phyloP scores from a whole-genome alignment of 2,329 filamentous ascomycete species.

The Aspergillus hiratsukae region DNA sequence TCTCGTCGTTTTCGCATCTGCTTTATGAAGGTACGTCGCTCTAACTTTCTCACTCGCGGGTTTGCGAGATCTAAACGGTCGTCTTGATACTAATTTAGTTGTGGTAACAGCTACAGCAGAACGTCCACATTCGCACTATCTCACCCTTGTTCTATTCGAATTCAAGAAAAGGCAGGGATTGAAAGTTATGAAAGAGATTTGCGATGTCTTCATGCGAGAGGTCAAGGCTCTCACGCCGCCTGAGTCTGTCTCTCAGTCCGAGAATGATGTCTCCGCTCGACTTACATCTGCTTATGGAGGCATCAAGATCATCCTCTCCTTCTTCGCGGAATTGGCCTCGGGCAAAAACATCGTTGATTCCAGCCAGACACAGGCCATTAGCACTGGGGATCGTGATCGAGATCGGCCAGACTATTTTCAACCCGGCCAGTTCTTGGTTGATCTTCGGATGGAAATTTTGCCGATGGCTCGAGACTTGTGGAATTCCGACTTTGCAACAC shows the following conservation, averaged over 20 bases:
- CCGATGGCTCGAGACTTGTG: conserved; percentile 74
- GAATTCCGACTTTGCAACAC: conserved; percentile 80
- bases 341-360: conserved; percentile 79
- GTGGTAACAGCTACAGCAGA: conserved; percentile 38
- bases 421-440: conserved; percentile 74
- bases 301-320: conserved; percentile 77
- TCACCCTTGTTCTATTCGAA: conserved; percentile 74
- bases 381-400: conserved; percentile 50
- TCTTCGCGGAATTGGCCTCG: conserved; percentile 72
- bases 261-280: conserved; percentile 39
- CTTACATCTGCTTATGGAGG: conserved; percentile 53
- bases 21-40: conserved; percentile 61
- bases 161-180: conserved; percentile 82
- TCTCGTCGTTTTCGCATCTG: conserved; percentile 73
- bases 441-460: conserved; percentile 74
- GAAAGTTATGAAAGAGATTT: conserved; percentile 65
- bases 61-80: not conserved
- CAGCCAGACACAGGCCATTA: conserved; percentile 54
- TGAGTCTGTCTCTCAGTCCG: conserved; percentile 35
- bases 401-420: conserved; percentile 58
- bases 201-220: conserved; percentile 63
- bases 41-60: conserved; percentile 1
- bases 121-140: conserved; percentile 47
- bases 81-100: conserved; percentile 3
- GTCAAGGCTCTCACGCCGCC: conserved; percentile 47